phyloP scores from a whole-genome alignment of 2,329 filamentous ascomycete genomes.

The Fusarium illudens region DNA sequence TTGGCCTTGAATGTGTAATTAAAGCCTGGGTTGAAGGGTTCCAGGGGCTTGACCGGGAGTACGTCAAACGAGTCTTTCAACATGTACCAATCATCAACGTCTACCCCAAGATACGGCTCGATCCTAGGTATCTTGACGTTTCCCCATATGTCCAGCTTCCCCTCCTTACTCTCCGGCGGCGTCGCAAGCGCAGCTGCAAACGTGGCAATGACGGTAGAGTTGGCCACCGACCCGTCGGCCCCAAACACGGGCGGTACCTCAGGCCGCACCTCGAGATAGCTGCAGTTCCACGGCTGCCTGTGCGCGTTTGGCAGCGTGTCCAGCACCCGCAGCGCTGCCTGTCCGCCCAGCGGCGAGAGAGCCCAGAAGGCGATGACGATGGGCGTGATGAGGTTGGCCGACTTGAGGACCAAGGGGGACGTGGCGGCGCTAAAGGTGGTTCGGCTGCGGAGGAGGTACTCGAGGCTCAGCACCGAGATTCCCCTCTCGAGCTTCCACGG shows the following conservation, averaged over 20 bases:
- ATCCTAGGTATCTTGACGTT: conserved; percentile 11
- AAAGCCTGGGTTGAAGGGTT: neutral
- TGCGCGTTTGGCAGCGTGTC: neutral
- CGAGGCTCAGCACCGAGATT: neutral
- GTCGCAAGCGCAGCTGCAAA: conserved; percentile 2
- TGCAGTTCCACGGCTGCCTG: neutral
- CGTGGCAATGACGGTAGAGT: neutral
- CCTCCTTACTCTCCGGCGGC: conserved; percentile 1
- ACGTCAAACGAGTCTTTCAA: neutral
- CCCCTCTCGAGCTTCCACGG: conserved; percentile 12
- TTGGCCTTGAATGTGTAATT: neutral
- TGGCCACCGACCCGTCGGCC: neutral
- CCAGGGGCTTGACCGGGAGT: neutral
- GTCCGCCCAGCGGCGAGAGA: conserved; percentile 8
- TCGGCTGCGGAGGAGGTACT: conserved; percentile 10
- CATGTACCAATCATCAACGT: neutral
- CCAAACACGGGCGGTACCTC: neutral
- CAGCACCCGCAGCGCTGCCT: conserved; percentile 8
- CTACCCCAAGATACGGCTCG: neutral
- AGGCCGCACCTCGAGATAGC: neutral
- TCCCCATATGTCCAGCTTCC: neutral
- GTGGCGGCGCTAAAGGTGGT: conserved; percentile 11
- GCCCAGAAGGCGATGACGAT: neutral
- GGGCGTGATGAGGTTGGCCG: neutral
- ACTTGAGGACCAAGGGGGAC: neutral